Percentiles rank a stretch among this genome's conserved stretches.
Conservation (phyloP, 192 early-diverging fungal genomes). For the Bifiguratus adelaidae region DNA sequence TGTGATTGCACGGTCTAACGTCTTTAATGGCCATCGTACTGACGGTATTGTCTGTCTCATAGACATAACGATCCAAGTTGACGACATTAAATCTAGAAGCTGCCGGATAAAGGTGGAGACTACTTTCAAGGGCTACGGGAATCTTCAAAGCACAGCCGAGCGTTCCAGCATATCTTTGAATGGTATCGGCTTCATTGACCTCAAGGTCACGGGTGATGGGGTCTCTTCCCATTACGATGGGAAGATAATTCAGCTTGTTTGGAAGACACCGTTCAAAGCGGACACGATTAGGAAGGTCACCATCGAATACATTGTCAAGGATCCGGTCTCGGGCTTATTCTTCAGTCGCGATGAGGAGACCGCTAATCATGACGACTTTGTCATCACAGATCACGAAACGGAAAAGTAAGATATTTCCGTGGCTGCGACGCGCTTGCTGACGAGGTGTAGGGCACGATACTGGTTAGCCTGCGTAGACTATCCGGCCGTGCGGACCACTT, state of each 20-base stretch:
- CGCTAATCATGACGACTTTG: slow-evolving; percentile 14
- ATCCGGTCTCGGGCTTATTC: slow-evolving; percentile 30
- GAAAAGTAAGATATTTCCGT: slow-evolving; percentile 12
- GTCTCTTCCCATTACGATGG: slow-evolving; percentile 19
- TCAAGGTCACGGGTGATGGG: slow-evolving; percentile 10
- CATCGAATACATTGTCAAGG: slow-evolving; percentile 14
- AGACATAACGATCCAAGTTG: slow-evolving; percentile 19
- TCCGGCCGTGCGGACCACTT: slow-evolving; percentile 29
- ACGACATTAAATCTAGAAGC: slow-evolving; percentile 3
- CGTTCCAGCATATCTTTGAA: slow-evolving; percentile 17
- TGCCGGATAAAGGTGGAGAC: slow-evolving; percentile 5
- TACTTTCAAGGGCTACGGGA: slow-evolving; percentile 7
- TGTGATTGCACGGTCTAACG: background rate
- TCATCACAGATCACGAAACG: slow-evolving; percentile 37
- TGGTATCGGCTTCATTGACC: slow-evolving; percentile 15
- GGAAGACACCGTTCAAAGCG: slow-evolving; percentile 16
- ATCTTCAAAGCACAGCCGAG: background rate
- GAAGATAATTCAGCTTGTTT: slow-evolving; percentile 13
- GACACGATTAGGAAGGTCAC: slow-evolving; percentile 17
- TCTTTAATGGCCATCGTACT: background rate
- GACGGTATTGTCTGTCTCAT: background rate
- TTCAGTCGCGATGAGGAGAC: slow-evolving; percentile 24
- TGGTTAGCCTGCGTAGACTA: slow-evolving; percentile 40
- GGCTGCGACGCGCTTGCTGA: background rate
- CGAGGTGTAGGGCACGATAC: slow-evolving; percentile 29